Evolutionary conservation across 2,329 filamentous ascomycete genomes (phyloP), one percentile per base, ranked within the genome.

Genomic region (Fusarium agapanthi): DNA sequence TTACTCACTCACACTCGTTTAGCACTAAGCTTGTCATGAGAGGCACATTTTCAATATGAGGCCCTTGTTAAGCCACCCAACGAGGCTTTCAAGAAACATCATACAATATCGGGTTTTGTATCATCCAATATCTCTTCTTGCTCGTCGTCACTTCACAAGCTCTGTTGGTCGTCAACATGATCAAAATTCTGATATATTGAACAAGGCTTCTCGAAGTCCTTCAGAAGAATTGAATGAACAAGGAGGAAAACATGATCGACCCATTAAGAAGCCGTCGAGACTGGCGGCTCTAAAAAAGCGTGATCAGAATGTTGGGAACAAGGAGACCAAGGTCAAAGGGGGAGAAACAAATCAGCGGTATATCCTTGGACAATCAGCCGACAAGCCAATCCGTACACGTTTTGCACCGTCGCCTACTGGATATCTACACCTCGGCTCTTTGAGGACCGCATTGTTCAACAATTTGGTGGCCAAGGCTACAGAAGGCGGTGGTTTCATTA

Each of bases 351-450:
- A 51, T 2, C 69, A 78, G 28, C 79, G 73, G 50, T 77, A 74
- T 47, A 80, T 83, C 57, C 75, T 83, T 6, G 81, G 81, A 18
- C 79, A 83, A 54, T 77, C 74, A 90, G 90, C 66, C 87, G 94
- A 80, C 94, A 64, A 75, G 18, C 81, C 81, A 18, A 81, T 83
- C 53, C 75, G 82, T 35, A 79, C 96, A 24, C 91, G 96, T 51
- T 99, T 99, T 82, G 96, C 97, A 3, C 96, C 96, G 1, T 98
- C 96, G 4, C 96, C 96, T 0, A 99, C 96, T 0, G 96, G 96
- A 3, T 95, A 95, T 77, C 87, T 99, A 30, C 96, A 99, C 82
- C 86, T 99, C 18, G 96, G 96, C 8, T 97, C 95, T 1, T 82
- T 99, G 40, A 88, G 96, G 65, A 99, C 96, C 1, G 97, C 97